A percentile compares a stretch with the other conserved stretches of the same genome.
Evolutionary conservation across 2,329 filamentous ascomycete species (phyloP).

Genomic region (Venturia aucupariae): DNA sequence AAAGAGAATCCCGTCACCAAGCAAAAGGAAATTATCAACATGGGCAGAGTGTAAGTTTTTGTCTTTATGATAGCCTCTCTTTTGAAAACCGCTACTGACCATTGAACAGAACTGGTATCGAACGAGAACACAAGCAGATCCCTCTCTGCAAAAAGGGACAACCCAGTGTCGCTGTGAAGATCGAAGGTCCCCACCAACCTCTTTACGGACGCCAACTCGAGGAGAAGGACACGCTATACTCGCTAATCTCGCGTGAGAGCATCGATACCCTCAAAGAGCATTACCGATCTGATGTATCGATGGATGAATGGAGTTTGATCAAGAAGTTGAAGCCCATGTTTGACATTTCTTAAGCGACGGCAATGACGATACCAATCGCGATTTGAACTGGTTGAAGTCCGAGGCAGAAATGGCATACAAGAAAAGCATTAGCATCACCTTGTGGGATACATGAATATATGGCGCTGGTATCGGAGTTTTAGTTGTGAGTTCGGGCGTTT

Average conservation of each 20-base stretch:
- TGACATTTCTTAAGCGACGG: constrained; percentile 57
- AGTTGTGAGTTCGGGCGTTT: neutral
- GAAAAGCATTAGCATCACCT: neutral
- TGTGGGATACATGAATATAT: neutral
- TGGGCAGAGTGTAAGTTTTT: constrained; percentile 82
- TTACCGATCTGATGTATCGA: constrained; percentile 76
- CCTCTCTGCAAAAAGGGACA: constrained; percentile 88
- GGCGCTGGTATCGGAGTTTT: neutral
- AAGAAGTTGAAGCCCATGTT: constrained; percentile 93
- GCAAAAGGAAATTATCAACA: constrained; percentile 69
- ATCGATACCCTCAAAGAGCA: constrained; percentile 97
- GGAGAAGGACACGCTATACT: constrained; percentile 82
- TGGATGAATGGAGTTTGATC: constrained; percentile 91
- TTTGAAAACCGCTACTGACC: neutral
- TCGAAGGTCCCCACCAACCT: constrained; percentile 88
- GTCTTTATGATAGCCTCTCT: constrained; percentile 4
- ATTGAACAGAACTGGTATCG: constrained; percentile 69
- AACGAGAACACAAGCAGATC: constrained; percentile 95
- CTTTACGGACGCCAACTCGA: constrained; percentile 92
- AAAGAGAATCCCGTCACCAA: constrained; percentile 68
- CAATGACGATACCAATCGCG: neutral
- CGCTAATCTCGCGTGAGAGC: constrained; percentile 71
- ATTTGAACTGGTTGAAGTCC: neutral
- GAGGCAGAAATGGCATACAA: neutral
- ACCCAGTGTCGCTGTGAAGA: constrained; percentile 96